Percentiles rank a stretch among this genome's conserved stretches.
phyloP scores from a whole-genome alignment of 176 grass and related monocot species.

The Carex scoparia region DNA sequence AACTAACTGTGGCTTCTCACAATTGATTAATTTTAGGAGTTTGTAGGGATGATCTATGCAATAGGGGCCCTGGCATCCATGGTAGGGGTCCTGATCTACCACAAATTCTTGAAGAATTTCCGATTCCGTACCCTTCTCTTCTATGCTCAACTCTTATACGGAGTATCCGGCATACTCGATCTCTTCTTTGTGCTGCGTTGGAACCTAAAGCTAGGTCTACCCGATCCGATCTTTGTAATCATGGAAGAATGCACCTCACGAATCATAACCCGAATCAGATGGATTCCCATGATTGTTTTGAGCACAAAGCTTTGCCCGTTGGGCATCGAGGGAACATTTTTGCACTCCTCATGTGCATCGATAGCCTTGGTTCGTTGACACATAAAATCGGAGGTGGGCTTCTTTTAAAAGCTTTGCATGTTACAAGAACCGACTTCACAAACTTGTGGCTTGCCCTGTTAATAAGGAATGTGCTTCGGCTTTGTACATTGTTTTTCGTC shows the following conservation, averaged over 20 bases:
- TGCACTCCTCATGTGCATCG: conserved; percentile 88
- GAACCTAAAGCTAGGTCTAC: conserved; percentile 64
- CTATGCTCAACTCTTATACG: conserved; percentile 72
- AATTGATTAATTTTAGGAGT: conserved; percentile 49
- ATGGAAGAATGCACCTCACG: conserved; percentile 62
- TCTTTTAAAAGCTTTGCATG: conserved; percentile 51
- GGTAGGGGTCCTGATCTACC: conserved; percentile 76
- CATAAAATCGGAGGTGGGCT: conserved; percentile 55
- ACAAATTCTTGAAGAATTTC: conserved; percentile 73
- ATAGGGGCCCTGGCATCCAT: conserved; percentile 78
- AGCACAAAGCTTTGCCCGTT: conserved; percentile 70
- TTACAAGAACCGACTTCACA: conserved; percentile 59
- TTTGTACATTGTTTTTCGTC: conserved; percentile 47
- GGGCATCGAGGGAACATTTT: conserved; percentile 87
- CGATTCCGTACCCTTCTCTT: conserved; percentile 74
- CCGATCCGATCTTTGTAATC: conserved; percentile 56
- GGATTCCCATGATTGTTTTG: conserved; percentile 85
- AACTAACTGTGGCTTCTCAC: not conserved
- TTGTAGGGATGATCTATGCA: conserved; percentile 70
- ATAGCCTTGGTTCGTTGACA: conserved; percentile 51
- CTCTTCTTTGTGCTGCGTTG: conserved; percentile 85
- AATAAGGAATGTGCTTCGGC: conserved; percentile 57
- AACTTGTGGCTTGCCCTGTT: conserved; percentile 68
- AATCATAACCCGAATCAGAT: conserved; percentile 49
- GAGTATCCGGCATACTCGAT: conserved; percentile 56